Evolutionary conservation across 2,329 filamentous ascomycete genomes (phyloP).

Genomic region (Clarireedia homoeocarpa): DNA sequence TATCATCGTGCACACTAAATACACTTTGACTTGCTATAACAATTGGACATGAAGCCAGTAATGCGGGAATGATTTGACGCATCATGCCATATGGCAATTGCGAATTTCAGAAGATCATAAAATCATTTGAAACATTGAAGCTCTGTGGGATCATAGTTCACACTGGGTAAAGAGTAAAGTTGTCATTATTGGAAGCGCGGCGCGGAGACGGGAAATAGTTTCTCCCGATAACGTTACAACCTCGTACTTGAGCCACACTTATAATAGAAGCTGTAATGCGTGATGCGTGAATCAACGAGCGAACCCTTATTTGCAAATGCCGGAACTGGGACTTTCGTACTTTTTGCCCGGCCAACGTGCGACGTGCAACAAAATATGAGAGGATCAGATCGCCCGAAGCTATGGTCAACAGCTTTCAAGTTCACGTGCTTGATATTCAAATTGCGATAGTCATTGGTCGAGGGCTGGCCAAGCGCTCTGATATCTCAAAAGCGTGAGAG

Average conservation of each 20-base stretch:
- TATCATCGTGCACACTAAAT: slow-evolving; percentile 66
- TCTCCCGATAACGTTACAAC: background rate
- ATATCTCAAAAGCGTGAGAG: background rate
- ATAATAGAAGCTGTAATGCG: background rate
- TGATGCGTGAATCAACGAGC: background rate
- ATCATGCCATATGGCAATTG: slow-evolving; percentile 29
- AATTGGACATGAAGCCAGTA: slow-evolving; percentile 26
- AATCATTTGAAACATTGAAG: background rate
- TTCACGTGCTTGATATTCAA: background rate
- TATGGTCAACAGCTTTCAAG: background rate
- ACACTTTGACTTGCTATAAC: slow-evolving; percentile 45
- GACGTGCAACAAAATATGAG: slow-evolving; percentile 4
- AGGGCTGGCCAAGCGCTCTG: background rate
- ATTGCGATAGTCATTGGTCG: background rate
- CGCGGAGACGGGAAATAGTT: background rate
- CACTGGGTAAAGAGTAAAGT: slow-evolving; percentile 1
- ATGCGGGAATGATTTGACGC: slow-evolving; percentile 22
- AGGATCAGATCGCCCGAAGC: background rate
- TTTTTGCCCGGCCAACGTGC: slow-evolving; percentile 4
- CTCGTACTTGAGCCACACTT: background rate
- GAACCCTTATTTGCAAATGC: background rate
- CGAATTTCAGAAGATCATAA: slow-evolving; percentile 8
- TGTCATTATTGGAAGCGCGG: slow-evolving; percentile 3
- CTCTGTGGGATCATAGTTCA: background rate
- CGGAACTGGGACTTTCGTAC: background rate